These are phyloP conservation scores for Alternaria brassicicola DNA, from an alignment of 2,329 filamentous ascomycete genomes.

Conservation along the genomic window DNA sequence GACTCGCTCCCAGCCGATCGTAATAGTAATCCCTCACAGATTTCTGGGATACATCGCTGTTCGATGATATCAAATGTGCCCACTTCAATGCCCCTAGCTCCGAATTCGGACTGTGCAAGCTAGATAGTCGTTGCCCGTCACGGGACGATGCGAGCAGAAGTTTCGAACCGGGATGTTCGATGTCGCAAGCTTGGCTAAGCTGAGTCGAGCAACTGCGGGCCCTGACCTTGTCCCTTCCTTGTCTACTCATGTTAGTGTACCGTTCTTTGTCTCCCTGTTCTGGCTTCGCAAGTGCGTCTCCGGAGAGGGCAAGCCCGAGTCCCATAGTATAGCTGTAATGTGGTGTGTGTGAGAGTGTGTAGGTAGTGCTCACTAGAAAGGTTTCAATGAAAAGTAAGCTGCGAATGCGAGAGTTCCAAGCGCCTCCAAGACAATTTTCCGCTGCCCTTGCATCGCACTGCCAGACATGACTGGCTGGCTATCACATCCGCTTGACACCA, in stretches of 20 bases:
- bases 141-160: conserved; percentile 12
- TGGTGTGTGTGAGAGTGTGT: too few species aligned
- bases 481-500: background rate
- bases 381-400: background rate
- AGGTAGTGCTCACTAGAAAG: background rate
- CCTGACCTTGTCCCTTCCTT: conserved; percentile 8
- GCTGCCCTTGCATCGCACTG: background rate
- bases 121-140: conserved; percentile 7
- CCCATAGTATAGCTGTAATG: background rate
- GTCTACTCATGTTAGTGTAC: conserved; percentile 3
- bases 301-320: conserved; percentile 2
- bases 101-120: conserved; percentile 1
- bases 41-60: background rate
- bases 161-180: conserved; percentile 1
- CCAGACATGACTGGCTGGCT: background rate
- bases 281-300: background rate
- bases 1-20: conserved; percentile 3
- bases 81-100: background rate
- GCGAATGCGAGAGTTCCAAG: background rate
- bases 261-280: background rate
- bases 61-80: background rate
- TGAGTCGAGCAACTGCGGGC: conserved; percentile 2
- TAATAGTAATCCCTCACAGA: background rate
- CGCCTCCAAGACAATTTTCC: background rate
- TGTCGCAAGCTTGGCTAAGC: conserved; percentile 1